A percentile compares a stretch with the other conserved stretches of the same genome.
These are phyloP conservation scores for Kwoniella newhampshirensis DNA, from an alignment of 768 basidiomycete species.

Conservation along the genomic window DNA sequence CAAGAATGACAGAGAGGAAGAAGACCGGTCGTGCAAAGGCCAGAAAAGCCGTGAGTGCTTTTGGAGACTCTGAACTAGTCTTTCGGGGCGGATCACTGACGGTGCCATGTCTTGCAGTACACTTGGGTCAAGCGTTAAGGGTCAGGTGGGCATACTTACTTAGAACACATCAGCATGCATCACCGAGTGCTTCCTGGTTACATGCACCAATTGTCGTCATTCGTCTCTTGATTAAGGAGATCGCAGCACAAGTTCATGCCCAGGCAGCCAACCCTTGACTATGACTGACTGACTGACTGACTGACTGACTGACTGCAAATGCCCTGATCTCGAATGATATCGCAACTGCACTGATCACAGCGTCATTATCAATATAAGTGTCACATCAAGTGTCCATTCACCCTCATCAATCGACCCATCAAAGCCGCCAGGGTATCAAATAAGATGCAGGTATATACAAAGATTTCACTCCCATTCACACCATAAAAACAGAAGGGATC, in stretches of 20 bases:
- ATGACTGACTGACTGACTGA: too few species aligned
- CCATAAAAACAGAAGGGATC: not conserved
- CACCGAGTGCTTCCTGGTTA: too few species aligned
- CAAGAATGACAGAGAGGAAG: conserved; percentile 97
- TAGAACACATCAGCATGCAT: too few species aligned
- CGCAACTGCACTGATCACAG: too few species aligned
- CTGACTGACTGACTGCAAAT: too few species aligned
- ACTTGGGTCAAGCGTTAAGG: conserved; percentile 92
- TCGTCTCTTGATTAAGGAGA: too few species aligned
- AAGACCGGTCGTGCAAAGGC: conserved; percentile 92
- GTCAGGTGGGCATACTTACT: too few species aligned
- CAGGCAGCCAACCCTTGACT: too few species aligned
- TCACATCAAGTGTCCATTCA: conserved; percentile 11
- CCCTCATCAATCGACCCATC: not conserved
- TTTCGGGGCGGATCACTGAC: conserved; percentile 6
- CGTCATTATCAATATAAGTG: conserved; percentile 2
- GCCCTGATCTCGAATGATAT: too few species aligned
- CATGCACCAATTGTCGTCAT: too few species aligned
- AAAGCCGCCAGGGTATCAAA: not conserved
- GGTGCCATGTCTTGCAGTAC: conserved; percentile 59
- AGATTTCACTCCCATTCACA: not conserved
- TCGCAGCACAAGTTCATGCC: too few species aligned
- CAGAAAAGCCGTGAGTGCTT: conserved; percentile 73
- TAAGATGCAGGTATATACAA: conserved; percentile 5
- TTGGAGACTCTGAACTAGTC: conserved; percentile 9